Percentiles rank a stretch among this genome's conserved stretches.
phyloP scores from a whole-genome alignment of 371 early-diverging fungal species.

The Sporodiniella umbellata region DNA sequence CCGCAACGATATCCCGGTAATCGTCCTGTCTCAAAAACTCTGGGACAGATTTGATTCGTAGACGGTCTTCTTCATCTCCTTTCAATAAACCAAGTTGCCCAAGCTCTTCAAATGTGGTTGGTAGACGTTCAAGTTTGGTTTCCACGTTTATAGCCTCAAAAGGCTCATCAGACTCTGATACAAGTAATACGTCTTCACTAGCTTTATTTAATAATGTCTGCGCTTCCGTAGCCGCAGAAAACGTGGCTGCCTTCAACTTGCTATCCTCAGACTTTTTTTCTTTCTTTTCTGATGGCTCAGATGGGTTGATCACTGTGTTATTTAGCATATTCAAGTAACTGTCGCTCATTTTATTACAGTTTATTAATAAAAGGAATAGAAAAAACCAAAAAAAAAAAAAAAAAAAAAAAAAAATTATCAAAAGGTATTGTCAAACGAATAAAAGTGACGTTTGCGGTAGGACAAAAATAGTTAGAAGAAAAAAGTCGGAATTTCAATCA shows the following conservation, averaged over 20 bases:
- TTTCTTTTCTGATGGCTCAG: neutral
- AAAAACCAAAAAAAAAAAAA: too few relatives aligned
- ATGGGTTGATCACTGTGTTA: conserved; percentile 20
- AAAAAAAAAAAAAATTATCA: too few relatives aligned
- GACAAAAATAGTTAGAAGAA: too few relatives aligned
- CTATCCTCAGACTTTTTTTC: neutral
- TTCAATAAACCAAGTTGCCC: conserved; percentile 4
- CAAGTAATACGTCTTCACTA: conserved; percentile 6
- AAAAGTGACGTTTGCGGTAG: too few relatives aligned
- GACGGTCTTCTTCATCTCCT: neutral
- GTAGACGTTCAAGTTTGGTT: neutral
- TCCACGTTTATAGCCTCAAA: conserved; percentile 16
- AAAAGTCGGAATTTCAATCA: too few relatives aligned
- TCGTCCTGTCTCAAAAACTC: conserved; percentile 4
- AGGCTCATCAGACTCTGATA: conserved; percentile 21
- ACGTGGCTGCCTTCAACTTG: conserved; percentile 1
- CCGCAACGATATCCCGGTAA: conserved; percentile 5
- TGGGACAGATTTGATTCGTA: conserved; percentile 6
- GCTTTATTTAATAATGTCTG: conserved; percentile 2
- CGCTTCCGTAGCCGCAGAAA: conserved; percentile 4
- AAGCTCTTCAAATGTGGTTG: conserved; percentile 9
- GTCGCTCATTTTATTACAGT: too few relatives aligned
- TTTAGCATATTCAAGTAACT: conserved; percentile 21
- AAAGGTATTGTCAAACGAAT: too few relatives aligned
- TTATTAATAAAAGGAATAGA: too few relatives aligned